A percentile compares a stretch with the other conserved stretches of the same genome.
These are phyloP conservation scores for Sporothrix sp. DNA, from an alignment of 2,329 filamentous ascomycete species.

Conservation along the genomic window DNA sequence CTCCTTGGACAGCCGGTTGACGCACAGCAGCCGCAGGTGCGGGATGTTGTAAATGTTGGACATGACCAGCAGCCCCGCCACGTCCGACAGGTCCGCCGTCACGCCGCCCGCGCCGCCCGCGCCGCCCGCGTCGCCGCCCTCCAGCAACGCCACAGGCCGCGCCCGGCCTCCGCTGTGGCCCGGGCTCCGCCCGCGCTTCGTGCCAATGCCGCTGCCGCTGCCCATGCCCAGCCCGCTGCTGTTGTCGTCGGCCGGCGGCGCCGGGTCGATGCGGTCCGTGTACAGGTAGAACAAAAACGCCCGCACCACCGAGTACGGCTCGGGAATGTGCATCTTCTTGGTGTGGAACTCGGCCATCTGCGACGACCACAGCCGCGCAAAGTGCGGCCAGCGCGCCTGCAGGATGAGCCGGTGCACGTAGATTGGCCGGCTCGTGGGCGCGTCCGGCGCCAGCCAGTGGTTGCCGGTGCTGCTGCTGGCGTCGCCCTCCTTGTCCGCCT, in stretches of 20 bases:
- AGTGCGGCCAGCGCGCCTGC: conserved; percentile 93
- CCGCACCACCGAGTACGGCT: conserved; percentile 87
- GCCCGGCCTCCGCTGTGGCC: too few species aligned
- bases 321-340: conserved; percentile 94
- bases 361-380: conserved; percentile 78
- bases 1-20: conserved; percentile 81
- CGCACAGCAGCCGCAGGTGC: conserved; percentile 78
- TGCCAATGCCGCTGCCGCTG: conserved; percentile 17
- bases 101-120: conserved; percentile 39
- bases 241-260: conserved; percentile 30
- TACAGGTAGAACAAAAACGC: conserved; percentile 96
- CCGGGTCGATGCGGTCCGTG: conserved; percentile 73
- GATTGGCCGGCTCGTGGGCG: conserved; percentile 68
- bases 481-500: neutral
- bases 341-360: conserved; percentile 98
- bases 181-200: conserved; percentile 6
- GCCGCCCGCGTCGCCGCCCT: too few species aligned
- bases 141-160: too few species aligned
- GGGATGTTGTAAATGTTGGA: conserved; percentile 97
- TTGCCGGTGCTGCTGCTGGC: neutral
- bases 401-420: conserved; percentile 93
- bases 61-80: conserved; percentile 92
- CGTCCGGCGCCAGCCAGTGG: conserved; percentile 49
- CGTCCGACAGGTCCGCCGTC: conserved; percentile 69
- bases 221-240: conserved; percentile 27